Conservation (phyloP, 805 yeast species). For the Pichia occidentalis region DNA sequence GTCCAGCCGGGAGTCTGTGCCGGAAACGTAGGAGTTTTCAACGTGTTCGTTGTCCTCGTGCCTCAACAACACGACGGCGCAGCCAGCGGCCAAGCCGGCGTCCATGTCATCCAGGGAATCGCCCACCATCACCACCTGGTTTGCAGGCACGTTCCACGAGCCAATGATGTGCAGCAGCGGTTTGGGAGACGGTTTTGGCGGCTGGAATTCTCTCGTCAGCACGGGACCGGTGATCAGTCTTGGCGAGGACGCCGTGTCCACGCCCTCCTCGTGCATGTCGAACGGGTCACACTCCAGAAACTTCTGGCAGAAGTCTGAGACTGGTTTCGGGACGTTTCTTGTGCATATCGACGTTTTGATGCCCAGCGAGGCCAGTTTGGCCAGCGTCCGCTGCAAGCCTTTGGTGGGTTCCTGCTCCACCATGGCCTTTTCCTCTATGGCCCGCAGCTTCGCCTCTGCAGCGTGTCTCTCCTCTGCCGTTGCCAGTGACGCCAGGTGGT, state of each 20-base stretch:
- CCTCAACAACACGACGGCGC: constrained; percentile 46
- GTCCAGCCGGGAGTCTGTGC: constrained; percentile 17
- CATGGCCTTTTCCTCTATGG: constrained; percentile 62
- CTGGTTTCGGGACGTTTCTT: constrained; percentile 50
- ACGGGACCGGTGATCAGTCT: constrained; percentile 37
- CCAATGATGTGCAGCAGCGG: constrained; percentile 52
- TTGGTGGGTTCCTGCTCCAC: constrained; percentile 43
- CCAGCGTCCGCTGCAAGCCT: constrained; percentile 41
- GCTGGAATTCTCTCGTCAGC: constrained; percentile 56
- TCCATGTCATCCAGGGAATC: constrained; percentile 66
- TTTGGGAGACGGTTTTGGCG: constrained; percentile 63
- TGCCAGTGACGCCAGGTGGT: constrained; percentile 33
- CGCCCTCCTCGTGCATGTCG: constrained; percentile 1
- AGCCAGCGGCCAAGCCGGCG: constrained; percentile 61
- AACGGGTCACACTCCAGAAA: constrained; percentile 36
- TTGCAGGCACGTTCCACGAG: constrained; percentile 40
- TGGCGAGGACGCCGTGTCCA: no score
- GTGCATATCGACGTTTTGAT: constrained; percentile 56
- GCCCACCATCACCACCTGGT: constrained; percentile 59
- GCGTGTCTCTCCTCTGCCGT: constrained; percentile 30
- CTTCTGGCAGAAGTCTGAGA: constrained; percentile 40
- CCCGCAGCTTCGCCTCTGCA: constrained; percentile 42
- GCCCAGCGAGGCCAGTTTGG: constrained; percentile 17
- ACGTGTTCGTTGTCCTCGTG: constrained; percentile 46
- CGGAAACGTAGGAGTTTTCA: constrained; percentile 27